phyloP scores from a whole-genome alignment of 2,329 filamentous ascomycete genomes.

The Pseudogymnoascus sp. region DNA sequence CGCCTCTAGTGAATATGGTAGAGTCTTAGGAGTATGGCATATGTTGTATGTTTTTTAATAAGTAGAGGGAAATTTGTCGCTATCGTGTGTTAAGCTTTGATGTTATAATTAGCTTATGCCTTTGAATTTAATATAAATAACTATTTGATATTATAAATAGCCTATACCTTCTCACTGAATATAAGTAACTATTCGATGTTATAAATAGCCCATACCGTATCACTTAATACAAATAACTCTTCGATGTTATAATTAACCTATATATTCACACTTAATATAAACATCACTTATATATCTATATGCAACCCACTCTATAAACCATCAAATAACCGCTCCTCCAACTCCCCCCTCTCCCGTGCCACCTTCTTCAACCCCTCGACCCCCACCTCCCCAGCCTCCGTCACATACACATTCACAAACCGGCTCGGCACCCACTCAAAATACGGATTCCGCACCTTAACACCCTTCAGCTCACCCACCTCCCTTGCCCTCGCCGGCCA shows the following conservation, averaged over 20 bases:
- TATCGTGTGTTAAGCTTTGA: too few species aligned
- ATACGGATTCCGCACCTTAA: conserved; percentile 31
- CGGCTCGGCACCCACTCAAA: conserved; percentile 28
- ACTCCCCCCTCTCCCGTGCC: conserved; percentile 15
- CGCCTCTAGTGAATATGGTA: too few species aligned
- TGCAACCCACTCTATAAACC: conserved; percentile 11
- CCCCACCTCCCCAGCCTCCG: conserved; percentile 22
- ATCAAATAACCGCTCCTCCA: conserved; percentile 19
- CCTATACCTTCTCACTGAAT: neutral
- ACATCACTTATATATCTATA: neutral
- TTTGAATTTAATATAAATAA: too few species aligned
- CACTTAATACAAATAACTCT: too few species aligned
- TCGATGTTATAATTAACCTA: too few species aligned
- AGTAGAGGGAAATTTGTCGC: too few species aligned
- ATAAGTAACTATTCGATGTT: neutral
- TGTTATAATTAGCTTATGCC: too few species aligned
- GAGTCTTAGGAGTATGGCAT: too few species aligned
- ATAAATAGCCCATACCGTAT: too few species aligned
- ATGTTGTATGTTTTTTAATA: too few species aligned
- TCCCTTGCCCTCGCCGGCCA: conserved; percentile 32
- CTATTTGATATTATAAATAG: too few species aligned
- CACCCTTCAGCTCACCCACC: conserved; percentile 14
- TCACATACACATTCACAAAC: conserved; percentile 26
- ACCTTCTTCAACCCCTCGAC: conserved; percentile 17
- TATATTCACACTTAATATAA: neutral